Base-by-base conservation (phyloP, 768 basidiomycete species). In the Infundibulicybe gibba region DNA sequence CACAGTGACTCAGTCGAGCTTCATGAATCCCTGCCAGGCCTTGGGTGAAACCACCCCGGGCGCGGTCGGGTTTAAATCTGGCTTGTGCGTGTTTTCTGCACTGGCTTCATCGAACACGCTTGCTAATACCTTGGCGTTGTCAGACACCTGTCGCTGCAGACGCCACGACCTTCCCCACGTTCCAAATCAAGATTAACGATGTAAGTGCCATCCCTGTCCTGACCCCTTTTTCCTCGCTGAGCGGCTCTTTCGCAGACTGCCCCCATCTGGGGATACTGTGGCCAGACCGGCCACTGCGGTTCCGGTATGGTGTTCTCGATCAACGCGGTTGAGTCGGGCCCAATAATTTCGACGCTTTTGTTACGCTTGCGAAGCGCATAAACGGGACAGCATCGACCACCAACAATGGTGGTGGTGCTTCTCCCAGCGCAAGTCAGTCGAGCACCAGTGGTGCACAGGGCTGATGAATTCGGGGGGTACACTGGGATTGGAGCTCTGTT, bases 281-380 rank as follows among this genome's bases (percentile, higher is more conserved):
- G 67, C 0, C 80, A 83, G 54, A 52, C 57, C 1, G 61, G 59
- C 41, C 83, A 84, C 60, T 83, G 82, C 55, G 67, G 59, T 0
- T 49, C 65, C 21, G 83, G 83, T 43, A 85, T 85, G 84, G 83
- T 85, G 43, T 82, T 83, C 55, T 57, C 79, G 13, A 72, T 74
- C 54, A 85, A 81, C 63, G 73, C 80, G 1, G 66, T 70, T 19
- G 75, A 75, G 59, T 61, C 65, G 5, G 70, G 77, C 52, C 74
- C 15, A 75, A 80, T 56, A 80, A 62, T 59, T 83, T 77, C 52
- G 71, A 60, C 8, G 76, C 74, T 6, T 83, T 80, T 69, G 51
- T 62, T 14, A 38, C 14, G 35, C 35, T 38, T 10, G 35, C 35
- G 4, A 38, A 38, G 17, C n/a, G n/a, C 6, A 6, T 19, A 3